phyloP scores from a whole-genome alignment of 495 filamentous ascomycete species.

The Trichoderma gamsii region DNA sequence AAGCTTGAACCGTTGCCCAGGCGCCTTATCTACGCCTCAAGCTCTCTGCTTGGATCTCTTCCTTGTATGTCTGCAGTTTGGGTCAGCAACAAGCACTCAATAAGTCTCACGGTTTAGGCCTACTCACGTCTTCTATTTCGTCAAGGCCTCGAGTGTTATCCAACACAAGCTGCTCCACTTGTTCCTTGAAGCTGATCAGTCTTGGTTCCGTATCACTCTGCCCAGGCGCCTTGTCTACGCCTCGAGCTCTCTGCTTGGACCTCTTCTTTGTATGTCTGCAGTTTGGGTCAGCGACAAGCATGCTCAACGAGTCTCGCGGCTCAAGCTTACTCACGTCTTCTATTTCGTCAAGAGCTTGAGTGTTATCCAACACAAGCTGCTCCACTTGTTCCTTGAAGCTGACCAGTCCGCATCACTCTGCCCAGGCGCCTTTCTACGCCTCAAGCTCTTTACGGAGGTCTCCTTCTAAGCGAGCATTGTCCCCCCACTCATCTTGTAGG shows the following conservation, averaged over 20 bases:
- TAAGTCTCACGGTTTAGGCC: background rate
- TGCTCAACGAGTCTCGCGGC: background rate
- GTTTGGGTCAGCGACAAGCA: background rate
- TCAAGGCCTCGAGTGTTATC: background rate
- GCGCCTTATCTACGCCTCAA: too few relatives aligned
- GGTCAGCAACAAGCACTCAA: background rate
- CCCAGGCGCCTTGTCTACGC: too few relatives aligned
- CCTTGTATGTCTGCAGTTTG: background rate
- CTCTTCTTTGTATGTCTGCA: background rate
- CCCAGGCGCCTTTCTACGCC: background rate
- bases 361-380: background rate
- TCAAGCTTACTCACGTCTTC: background rate
- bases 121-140: background rate
- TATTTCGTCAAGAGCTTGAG: background rate
- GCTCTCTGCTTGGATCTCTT: background rate
- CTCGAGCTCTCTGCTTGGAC: background rate
- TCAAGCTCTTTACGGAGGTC: background rate
- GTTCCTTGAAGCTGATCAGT: background rate
- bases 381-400: background rate
- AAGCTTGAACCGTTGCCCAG: too few relatives aligned
- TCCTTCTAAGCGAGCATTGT: background rate
- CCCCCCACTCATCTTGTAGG: background rate
- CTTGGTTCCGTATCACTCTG: background rate
- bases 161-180: background rate
- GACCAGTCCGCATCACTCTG: background rate